phyloP scores from a whole-genome alignment of 306 rosid genomes.

The Glycine tomentella region DNA sequence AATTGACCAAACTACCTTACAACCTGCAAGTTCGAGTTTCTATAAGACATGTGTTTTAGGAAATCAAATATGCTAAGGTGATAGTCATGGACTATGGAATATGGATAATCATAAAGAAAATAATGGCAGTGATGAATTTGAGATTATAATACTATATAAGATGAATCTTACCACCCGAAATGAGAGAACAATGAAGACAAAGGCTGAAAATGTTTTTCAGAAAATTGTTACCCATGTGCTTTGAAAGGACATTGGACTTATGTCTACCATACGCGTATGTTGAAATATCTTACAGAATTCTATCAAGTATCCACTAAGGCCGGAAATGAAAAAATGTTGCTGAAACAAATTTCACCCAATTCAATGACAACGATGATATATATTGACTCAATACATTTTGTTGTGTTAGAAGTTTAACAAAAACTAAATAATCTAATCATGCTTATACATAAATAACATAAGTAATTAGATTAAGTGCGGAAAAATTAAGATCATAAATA shows the following conservation, averaged over 20 bases:
- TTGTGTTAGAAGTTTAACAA: background rate
- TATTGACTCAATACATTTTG: background rate
- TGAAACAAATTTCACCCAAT: background rate
- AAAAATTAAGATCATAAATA: too few species aligned
- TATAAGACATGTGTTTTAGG: too few species aligned
- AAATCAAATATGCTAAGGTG: background rate
- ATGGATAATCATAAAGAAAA: background rate
- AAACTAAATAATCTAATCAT: too few species aligned
- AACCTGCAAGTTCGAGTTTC: too few species aligned
- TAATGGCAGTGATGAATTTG: background rate
- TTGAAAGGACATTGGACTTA: too few species aligned
- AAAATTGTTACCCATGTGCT: too few species aligned
- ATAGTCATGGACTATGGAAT: background rate
- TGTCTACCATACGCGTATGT: background rate
- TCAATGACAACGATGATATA: background rate
- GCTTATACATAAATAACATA: too few species aligned
- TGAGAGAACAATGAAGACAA: background rate
- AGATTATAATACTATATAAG: background rate
- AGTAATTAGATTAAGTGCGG: too few species aligned
- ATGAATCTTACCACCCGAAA: background rate
- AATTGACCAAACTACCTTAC: too few species aligned
- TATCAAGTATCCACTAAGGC: background rate
- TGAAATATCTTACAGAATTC: background rate
- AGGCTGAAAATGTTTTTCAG: background rate
- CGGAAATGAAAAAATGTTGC: background rate